phyloP scores from a whole-genome alignment of 345 rosid genomes.

The Erodium maritimum region DNA sequence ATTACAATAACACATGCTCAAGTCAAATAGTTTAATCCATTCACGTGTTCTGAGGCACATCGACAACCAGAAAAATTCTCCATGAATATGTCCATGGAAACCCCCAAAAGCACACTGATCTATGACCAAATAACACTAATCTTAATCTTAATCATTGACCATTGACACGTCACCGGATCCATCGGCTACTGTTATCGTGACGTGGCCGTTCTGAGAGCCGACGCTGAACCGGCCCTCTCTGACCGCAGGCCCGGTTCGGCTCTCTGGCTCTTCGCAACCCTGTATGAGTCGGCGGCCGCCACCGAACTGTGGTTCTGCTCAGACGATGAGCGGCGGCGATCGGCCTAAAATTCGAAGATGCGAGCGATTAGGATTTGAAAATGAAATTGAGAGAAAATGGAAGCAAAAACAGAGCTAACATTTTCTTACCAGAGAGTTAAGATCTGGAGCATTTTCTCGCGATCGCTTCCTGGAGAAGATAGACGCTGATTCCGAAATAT shows the following conservation, averaged over 20 bases:
- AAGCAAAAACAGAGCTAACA: not conserved
- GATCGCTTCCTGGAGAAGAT: slow-evolving; percentile 14
- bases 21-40: too few species aligned
- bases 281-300: slow-evolving; percentile 10
- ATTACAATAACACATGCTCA: too few species aligned
- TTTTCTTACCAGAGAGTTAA: slow-evolving; percentile 18
- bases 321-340: slow-evolving; percentile 5
- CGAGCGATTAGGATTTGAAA: too few species aligned
- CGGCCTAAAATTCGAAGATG: slow-evolving; percentile 9
- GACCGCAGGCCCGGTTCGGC: not conserved
- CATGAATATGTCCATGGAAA: too few species aligned
- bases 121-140: too few species aligned
- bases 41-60: too few species aligned
- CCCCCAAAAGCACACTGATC: too few species aligned
- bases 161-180: not conserved
- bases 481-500: not conserved
- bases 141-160: too few species aligned
- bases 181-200: not conserved
- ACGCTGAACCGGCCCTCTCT: too few species aligned
- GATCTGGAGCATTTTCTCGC: slow-evolving; percentile 18
- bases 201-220: too few species aligned
- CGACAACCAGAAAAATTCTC: too few species aligned
- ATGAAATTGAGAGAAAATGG: not conserved
- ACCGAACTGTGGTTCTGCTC: slow-evolving; percentile 6
- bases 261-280: slow-evolving; percentile 10